Evolutionary conservation across 2,329 filamentous ascomycete genomes (phyloP), one percentile per base, ranked within the genome.

Genomic region (Alternaria sp.): DNA sequence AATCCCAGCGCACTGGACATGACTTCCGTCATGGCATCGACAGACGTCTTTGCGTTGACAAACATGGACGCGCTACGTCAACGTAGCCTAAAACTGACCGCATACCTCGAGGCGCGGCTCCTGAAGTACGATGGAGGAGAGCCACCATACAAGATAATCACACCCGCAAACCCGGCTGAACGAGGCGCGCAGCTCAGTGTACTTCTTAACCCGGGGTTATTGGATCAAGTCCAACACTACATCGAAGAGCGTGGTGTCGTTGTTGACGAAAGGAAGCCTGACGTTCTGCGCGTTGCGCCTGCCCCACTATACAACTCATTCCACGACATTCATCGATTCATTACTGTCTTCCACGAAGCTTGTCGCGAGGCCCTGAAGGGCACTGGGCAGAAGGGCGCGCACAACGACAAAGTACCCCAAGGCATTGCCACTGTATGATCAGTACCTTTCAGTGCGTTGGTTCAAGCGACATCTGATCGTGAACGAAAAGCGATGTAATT

Each of bases 271-370:
- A 85, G 93, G 62, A 92, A 92, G 78, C 93, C 94, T 1, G 90
- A 94, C 75, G 93, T 97, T 15, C 90, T 97, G 54, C 85, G 93
- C 2, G 89, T 96, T 1, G 93, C 93, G 2, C 93, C 94, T 1
- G 90, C 91, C 45, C 93, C 93, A 9, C 78, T 97, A 68, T 97
- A 97, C 80, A 95, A 95, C 73, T 88, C 87, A 0, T 96, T 92
- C 76, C 84, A 85, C 62, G 93, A 97, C 71, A 89, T 93, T 7
- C 75, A 79, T 62, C 72, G 75, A 53, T 80, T 80, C 59, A 67
- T 79, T 11, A 63, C 80, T 30, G 80, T 87, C 13, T 89, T 89
- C 69, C 73, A 81, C 6, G 72, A 79, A 44, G 86, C 85, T 4
- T 86, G 84, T 67, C 74, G 73, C 51, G 76, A 79, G 59, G 83